A percentile compares a stretch with the other conserved stretches of the same genome.
Conservation (phyloP, 2,329 filamentous ascomycete species). For the Aspergillus unguis region DNA sequence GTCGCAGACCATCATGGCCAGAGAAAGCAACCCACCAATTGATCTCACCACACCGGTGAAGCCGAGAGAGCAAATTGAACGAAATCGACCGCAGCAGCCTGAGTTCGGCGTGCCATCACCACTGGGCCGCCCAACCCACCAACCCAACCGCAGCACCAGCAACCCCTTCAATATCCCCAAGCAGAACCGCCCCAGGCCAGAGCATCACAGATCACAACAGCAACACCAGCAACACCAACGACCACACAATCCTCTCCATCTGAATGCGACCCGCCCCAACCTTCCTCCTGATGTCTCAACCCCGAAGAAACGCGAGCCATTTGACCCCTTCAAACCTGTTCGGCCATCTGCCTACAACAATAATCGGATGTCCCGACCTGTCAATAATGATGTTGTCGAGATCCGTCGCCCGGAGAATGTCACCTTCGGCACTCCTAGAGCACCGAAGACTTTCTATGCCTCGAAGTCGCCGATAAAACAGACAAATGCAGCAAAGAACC, state of each 20-base stretch:
- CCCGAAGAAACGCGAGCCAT: slow-evolving; percentile 29
- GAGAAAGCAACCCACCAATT: slow-evolving; percentile 10
- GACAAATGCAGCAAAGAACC: slow-evolving; percentile 43
- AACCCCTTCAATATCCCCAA: slow-evolving; percentile 54
- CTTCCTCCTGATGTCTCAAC: slow-evolving; percentile 20
- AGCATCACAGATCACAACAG: slow-evolving; percentile 47
- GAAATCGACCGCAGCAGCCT: slow-evolving; percentile 40
- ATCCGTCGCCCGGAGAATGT: slow-evolving; percentile 51
- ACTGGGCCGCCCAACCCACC: slow-evolving; percentile 43
- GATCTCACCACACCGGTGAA: slow-evolving; percentile 4
- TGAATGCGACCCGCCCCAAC: slow-evolving; percentile 18
- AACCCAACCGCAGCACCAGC: slow-evolving; percentile 36
- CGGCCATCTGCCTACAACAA: slow-evolving; percentile 37
- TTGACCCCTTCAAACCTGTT: slow-evolving; percentile 41
- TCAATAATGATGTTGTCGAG: slow-evolving; percentile 37
- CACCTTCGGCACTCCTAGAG: slow-evolving; percentile 48
- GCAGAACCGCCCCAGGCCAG: slow-evolving; percentile 46
- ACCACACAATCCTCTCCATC: slow-evolving; percentile 18
- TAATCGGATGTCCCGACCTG: slow-evolving; percentile 21
- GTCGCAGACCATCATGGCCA: slow-evolving; percentile 2
- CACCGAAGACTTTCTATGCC: slow-evolving; percentile 52
- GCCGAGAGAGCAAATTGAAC: slow-evolving; percentile 15
- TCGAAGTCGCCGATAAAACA: slow-evolving; percentile 43
- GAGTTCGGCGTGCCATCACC: slow-evolving; percentile 61
- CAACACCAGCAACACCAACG: slow-evolving; percentile 14